Conservation (phyloP, 108 stramenopile genomes). For the Craspedostauros australis region DNA sequence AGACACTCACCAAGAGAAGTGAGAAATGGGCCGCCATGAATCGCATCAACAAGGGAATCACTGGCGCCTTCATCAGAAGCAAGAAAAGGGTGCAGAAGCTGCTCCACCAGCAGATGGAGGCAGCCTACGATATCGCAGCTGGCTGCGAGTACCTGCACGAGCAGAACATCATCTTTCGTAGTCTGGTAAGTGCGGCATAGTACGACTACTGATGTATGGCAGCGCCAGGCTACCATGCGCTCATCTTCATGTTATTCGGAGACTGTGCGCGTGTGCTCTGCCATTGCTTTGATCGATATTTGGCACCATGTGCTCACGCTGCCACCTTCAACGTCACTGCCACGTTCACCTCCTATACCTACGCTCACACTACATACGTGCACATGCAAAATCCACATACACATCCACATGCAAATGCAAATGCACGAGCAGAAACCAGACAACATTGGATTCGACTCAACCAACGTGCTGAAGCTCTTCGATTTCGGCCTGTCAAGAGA, state of each 20-base stretch:
- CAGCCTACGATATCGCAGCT: slow-evolving; percentile 37
- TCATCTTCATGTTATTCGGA: no score
- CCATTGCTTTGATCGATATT: no score
- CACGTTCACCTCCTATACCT: no score
- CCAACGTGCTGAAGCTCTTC: slow-evolving; percentile 35
- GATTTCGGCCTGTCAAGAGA: slow-evolving; percentile 75
- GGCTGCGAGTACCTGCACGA: slow-evolving; percentile 38
- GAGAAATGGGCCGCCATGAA: slow-evolving; percentile 38
- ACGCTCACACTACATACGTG: no score
- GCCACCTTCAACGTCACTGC: no score
- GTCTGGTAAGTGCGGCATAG: slow-evolving; percentile 47
- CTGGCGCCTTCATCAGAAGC: slow-evolving; percentile 33
- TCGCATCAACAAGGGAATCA: slow-evolving; percentile 39
- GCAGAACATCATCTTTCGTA: slow-evolving; percentile 37
- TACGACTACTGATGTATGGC: no score
- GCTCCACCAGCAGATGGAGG: slow-evolving; percentile 21
- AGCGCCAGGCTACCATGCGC: no score
- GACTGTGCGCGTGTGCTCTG: no score
- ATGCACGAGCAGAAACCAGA: slow-evolving; percentile 58
- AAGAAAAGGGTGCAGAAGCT: slow-evolving; percentile 23
- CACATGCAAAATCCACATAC: no score
- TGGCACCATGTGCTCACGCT: no score
- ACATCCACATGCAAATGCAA: no score
- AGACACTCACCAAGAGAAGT: slow-evolving; percentile 27
- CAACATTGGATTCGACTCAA: slow-evolving; percentile 37